Evolutionary conservation across 441 rosid genomes (phyloP), one percentile per base, ranked within the genome.

Genomic region (Capsella rubella): DNA sequence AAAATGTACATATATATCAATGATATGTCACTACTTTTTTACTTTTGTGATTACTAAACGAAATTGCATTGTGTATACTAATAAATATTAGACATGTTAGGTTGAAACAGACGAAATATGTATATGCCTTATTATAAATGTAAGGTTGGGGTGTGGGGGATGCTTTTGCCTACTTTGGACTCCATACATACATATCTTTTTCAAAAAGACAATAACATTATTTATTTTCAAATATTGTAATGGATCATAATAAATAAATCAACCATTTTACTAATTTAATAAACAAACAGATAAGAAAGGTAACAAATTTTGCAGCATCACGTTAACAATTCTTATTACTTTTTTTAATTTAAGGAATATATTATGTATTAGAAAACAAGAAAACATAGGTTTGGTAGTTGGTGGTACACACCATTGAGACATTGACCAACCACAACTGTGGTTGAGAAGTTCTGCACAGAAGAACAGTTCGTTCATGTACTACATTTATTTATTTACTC

Each of bases 81-180:
- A 45, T 50, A 50, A 18, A 51, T 4, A 13, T 42, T 16, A 61
- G 49, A 61, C 32, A 16, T 62, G 74, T 62, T 69, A 21, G 52
- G 74, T 75, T 61, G 63, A 62, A 66, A 53, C 42, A 61, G 57
- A 69, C 70, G 64, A 62, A 53, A 60, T 21, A 10, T 58, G 28
- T 29, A 61, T 53, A 18, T 51, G 51, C 64, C 6, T 21, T 67
- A 52, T 53, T 40, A 51, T 45, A 18, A 59, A 53, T 69, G 74
- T 69, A 53, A 60, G 28, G 65, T 75, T 68, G 65, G 43, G 11
- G 10, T 60, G 65, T 75, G 69, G 74, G 74, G 64, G 64, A 68
- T 60, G 71, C 51, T 76, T 61, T 45, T 61, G 74, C 74, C 63
- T 61, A 12, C 66, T 52, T 68, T 68, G 18, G 72, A 50, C 73